phyloP scores from a whole-genome alignment of 129 eudicot genomes.

The Artemisia argyi region DNA sequence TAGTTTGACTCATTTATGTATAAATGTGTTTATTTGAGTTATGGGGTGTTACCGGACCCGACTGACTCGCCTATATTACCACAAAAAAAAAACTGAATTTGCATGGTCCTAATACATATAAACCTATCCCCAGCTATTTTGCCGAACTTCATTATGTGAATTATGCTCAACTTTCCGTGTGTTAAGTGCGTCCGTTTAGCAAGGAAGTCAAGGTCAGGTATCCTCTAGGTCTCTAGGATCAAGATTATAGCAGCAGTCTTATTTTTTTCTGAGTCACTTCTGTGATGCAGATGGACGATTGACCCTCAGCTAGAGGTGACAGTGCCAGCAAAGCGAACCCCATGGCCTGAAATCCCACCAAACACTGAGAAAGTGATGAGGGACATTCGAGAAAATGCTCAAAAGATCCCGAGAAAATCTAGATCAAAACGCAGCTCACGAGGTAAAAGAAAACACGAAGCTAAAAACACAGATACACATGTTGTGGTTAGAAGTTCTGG shows the following conservation, averaged over 20 bases:
- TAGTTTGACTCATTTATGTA: too few species aligned
- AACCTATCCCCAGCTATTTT: too few species aligned
- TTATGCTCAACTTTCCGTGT: too few species aligned
- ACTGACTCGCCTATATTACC: too few species aligned
- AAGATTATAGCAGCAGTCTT: not conserved
- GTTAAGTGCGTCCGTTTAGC: not conserved
- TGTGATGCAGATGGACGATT: constrained; percentile 67
- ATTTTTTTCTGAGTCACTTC: not conserved
- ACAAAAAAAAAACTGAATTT: too few species aligned
- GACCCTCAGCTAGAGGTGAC: constrained; percentile 73
- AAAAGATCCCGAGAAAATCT: constrained; percentile 34
- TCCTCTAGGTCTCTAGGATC: not conserved
- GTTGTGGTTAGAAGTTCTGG: not conserved
- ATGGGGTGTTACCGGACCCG: too few species aligned
- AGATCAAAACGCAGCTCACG: constrained; percentile 23
- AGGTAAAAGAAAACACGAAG: constrained; percentile 26
- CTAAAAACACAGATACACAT: not conserved
- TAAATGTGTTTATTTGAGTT: too few species aligned
- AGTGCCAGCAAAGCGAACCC: constrained; percentile 76
- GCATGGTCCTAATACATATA: too few species aligned
- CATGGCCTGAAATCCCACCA: constrained; percentile 83
- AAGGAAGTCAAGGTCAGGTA: not conserved
- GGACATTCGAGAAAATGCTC: constrained; percentile 38
- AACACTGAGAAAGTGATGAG: constrained; percentile 26
- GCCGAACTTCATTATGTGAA: too few species aligned